A percentile compares a stretch with the other conserved stretches of the same genome.
Evolutionary conservation across 2,329 filamentous ascomycete genomes (phyloP).

Genomic region (Claviceps purpurea): DNA sequence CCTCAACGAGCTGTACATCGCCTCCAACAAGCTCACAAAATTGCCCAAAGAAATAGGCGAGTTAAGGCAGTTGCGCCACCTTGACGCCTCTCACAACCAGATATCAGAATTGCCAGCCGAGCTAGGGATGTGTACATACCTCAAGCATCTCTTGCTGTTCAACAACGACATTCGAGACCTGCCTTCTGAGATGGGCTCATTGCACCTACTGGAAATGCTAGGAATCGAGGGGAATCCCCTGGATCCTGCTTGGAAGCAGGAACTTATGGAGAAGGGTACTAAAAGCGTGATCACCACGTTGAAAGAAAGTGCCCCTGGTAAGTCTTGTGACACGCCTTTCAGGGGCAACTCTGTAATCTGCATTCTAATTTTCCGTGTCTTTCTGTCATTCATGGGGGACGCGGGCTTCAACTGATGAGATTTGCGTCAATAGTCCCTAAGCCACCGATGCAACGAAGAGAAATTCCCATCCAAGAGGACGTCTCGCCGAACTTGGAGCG

Average conservation of each 20-base stretch:
- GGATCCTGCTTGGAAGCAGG: constrained; percentile 60
- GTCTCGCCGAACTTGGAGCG: constrained; percentile 47
- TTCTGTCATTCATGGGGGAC: no score
- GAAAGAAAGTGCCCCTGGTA: constrained; percentile 74
- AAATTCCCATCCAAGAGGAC: constrained; percentile 64
- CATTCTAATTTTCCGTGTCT: no score
- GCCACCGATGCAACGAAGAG: constrained; percentile 62
- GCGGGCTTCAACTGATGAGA: constrained; percentile 9
- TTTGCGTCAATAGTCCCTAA: constrained; percentile 46
- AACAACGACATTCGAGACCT: constrained; percentile 78
- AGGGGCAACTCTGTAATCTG: not conserved
- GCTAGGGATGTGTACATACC: constrained; percentile 90
- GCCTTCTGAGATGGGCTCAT: constrained; percentile 74
- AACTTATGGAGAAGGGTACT: constrained; percentile 78
- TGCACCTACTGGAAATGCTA: constrained; percentile 78
- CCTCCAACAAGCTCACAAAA: constrained; percentile 75
- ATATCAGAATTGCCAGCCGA: constrained; percentile 72
- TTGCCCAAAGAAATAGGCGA: constrained; percentile 74
- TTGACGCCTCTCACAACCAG: constrained; percentile 84
- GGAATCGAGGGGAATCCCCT: constrained; percentile 89
- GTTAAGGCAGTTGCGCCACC: constrained; percentile 64
- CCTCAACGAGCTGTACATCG: constrained; percentile 81
- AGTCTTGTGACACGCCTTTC: constrained; percentile 17
- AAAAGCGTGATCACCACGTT: constrained; percentile 71
- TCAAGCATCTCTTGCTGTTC: constrained; percentile 75